These are phyloP conservation scores for Lomentospora prolificans DNA, from an alignment of 2,329 filamentous ascomycete species.

Conservation along the genomic window DNA sequence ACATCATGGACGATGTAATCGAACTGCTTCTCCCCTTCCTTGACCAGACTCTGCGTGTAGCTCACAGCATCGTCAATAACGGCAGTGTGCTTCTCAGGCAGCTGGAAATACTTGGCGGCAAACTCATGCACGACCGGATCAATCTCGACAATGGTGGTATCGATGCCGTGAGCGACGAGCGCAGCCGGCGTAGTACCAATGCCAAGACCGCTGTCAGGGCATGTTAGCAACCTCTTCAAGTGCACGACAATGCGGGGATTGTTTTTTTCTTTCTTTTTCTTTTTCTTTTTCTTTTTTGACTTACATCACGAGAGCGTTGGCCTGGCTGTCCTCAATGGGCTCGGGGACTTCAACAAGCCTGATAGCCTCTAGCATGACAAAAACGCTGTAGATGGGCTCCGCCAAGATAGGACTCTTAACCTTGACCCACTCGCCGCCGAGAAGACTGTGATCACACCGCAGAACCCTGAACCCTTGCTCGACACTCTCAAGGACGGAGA, in stretches of 20 bases:
- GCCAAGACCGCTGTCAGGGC: slow-evolving; percentile 60
- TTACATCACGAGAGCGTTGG: slow-evolving; percentile 78
- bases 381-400: slow-evolving; percentile 93
- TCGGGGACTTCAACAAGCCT: slow-evolving; percentile 59
- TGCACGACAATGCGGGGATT: no score
- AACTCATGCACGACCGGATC: slow-evolving; percentile 83
- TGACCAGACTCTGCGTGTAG: slow-evolving; percentile 45
- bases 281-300: no score
- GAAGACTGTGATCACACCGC: slow-evolving; percentile 86
- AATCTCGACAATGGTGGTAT: slow-evolving; percentile 90
- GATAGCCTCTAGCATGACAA: slow-evolving; percentile 88
- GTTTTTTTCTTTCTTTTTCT: no score
- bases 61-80: slow-evolving; percentile 71
- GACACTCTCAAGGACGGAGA: slow-evolving; percentile 76
- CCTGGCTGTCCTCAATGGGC: slow-evolving; percentile 48
- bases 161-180: slow-evolving; percentile 75
- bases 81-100: slow-evolving; percentile 68
- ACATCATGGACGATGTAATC: slow-evolving; percentile 97
- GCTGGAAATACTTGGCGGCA: slow-evolving; percentile 70
- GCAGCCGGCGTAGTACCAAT: slow-evolving; percentile 87
- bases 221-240: not conserved
- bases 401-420: slow-evolving; percentile 45
- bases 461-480: slow-evolving; percentile 66
- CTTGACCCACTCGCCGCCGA: slow-evolving; percentile 82
- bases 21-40: slow-evolving; percentile 42